phyloP scores from a whole-genome alignment of 306 rosid genomes.

The Parietaria judaica region DNA sequence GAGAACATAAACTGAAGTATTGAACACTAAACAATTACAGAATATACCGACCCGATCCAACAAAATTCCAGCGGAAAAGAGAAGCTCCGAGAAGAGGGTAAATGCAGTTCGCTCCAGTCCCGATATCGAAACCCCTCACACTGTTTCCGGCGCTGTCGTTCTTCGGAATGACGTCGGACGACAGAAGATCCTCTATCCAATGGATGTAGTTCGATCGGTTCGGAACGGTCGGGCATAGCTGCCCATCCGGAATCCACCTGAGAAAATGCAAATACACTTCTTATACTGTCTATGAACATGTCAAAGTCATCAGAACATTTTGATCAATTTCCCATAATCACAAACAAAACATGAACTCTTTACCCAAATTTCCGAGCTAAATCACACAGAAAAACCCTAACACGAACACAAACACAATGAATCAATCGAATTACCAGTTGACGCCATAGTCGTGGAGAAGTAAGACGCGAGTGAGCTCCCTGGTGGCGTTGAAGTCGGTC shows the following conservation, averaged over 20 bases:
- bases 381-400: too few relatives aligned
- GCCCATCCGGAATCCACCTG: slow-evolving; percentile 98
- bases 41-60: slow-evolving; percentile 60
- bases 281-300: too few relatives aligned
- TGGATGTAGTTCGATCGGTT: slow-evolving; percentile 87
- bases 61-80: slow-evolving; percentile 78
- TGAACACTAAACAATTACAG: not conserved
- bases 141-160: slow-evolving; percentile 15
- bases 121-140: slow-evolving; percentile 86
- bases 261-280: slow-evolving; percentile 9
- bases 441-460: slow-evolving; percentile 43
- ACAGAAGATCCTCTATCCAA: slow-evolving; percentile 79
- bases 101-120: slow-evolving; percentile 90
- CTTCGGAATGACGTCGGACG: slow-evolving; percentile 47
- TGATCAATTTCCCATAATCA: too few relatives aligned
- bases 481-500: slow-evolving; percentile 85
- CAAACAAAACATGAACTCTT: too few relatives aligned
- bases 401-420: too few relatives aligned
- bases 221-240: slow-evolving; percentile 86
- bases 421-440: slow-evolving; percentile 22
- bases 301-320: too few relatives aligned
- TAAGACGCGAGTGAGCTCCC: slow-evolving; percentile 54
- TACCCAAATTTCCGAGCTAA: too few relatives aligned
- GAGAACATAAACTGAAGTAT: not conserved
- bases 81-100: slow-evolving; percentile 94